Base-by-base conservation (phyloP, 1,284 basidiomycete species). In the Marasmius oreades region DNA sequence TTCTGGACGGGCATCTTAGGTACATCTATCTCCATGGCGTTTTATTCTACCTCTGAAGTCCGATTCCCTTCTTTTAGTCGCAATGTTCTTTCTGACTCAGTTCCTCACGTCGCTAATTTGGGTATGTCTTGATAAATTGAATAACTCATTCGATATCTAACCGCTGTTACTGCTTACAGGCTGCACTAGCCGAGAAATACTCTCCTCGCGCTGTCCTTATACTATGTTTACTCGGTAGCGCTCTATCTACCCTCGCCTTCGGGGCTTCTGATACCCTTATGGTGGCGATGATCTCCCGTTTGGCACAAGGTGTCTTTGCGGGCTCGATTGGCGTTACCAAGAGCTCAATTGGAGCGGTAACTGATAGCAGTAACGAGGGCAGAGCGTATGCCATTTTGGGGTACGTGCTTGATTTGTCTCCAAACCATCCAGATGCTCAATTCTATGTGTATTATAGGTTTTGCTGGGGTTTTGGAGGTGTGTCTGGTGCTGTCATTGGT, bases 381-480 rank as follows among this genome's bases (percentile, higher is more conserved):
- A 82, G 93, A 63, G 95, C 95, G 11, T 97, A 97, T 68, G 93
- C 93, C 47, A 91, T 95, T 61, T 80, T 98, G 53, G 95, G 94
- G 88, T 88, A 64, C 64, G 71, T 59, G 26, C 39, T 34, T 26
- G 24, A 43, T 45, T 20, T 39, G 16, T 31, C 42, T 14, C 59
- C 51, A 56, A 37, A 23, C 55, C 34, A 28, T 47, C 59, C 37
- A 31, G 53, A 47, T 42, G 44, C 18, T 48, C 43, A 61, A 52
- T 51, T 50, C 26, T n/a, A n/a, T n/a, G 48, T n/a, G n/a, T n/a
- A 34, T 34, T 26, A 48, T 56, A 85, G 82, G 10, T 97, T 97
- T 72, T 93, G 88, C 61, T 98, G 95, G 95, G 95, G 95, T 59
- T 86, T 98, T 67, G 95, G 95, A 59, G 95, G 94, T 81, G 91